A percentile compares a stretch with the other conserved stretches of the same genome.
Evolutionary conservation across 441 rosid species (phyloP).

Genomic region (Aleurites moluccanus): DNA sequence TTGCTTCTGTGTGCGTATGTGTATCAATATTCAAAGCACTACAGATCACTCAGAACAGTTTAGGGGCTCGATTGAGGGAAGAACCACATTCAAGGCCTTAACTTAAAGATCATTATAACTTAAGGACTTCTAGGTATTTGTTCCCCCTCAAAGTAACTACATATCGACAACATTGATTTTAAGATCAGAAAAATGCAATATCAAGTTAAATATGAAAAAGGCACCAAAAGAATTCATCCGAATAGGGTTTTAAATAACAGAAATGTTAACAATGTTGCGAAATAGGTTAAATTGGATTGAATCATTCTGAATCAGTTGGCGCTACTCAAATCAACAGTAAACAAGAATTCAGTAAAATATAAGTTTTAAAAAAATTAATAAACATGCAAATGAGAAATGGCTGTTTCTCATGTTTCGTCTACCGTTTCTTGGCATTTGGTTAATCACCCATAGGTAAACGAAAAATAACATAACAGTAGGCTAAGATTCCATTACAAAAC

Average conservation of each 20-base stretch:
- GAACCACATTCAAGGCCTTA: neutral
- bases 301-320: too few species aligned
- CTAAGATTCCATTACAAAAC: too few species aligned
- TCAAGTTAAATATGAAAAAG: neutral
- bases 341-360: too few species aligned
- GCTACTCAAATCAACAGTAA: too few species aligned
- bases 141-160: neutral
- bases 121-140: neutral
- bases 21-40: neutral
- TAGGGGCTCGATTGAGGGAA: neutral
- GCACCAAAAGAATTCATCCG: neutral
- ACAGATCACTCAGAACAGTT: neutral
- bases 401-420: too few species aligned
- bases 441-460: too few species aligned
- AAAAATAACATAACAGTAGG: too few species aligned
- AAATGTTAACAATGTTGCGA: too few species aligned
- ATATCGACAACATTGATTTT: neutral
- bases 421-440: too few species aligned
- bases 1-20: neutral
- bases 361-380: too few species aligned
- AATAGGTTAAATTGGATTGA: too few species aligned
- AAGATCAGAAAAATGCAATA: neutral
- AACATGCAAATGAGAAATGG: too few species aligned
- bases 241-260: neutral
- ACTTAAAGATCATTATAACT: neutral